Base-by-base conservation (phyloP, 805 yeast species). In the Yarrowia sp. region DNA sequence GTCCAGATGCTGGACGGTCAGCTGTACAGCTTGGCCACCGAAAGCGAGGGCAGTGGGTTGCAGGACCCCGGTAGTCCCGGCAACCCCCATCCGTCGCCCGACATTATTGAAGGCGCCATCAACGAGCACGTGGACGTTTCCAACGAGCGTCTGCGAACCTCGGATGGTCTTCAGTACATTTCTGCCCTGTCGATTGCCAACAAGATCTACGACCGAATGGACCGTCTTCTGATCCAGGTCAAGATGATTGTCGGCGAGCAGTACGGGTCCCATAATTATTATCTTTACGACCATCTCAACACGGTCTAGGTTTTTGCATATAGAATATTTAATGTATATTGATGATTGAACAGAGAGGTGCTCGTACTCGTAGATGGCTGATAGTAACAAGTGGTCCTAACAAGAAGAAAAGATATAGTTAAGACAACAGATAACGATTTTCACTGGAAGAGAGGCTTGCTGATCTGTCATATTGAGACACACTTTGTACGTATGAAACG, bases 181-280 rank as follows among this genome's bases (percentile, higher is more conserved):
- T 72, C 74, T 17, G 75, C 75, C 1, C 56, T 74, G 30, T 67
- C 76, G 2, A 60, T 75, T 17, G 70, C 73, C 19, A 70, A 72
- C n/a, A 71, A 71, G 68, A 71, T 76, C 8, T 77, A 76, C 50
- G 75, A 76, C 66, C 70, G 78, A 9, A 52, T 77, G 9, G 79
- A 77, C 66, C 77, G 74, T 14, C 58, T 75, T 5, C 66, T 75
- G 67, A 40, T 75, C 20, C 68, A 74, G 9, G 73, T 74, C 38
- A 77, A 77, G 68, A 75, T 73, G 19, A 72, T 77, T 13, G 80
- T 77, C 3, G 80, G 80, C 8, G 80, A 77, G 68, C 72, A 73
- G 34, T 77, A 71, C 68, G 77, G 74, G 20, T 66, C 70, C 9
- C 73, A 73, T 44, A 34, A 67, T 9, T 67, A 58, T 34, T 70